Conservation (phyloP, 768 basidiomycete species). For the Hypholoma fasciculare region DNA sequence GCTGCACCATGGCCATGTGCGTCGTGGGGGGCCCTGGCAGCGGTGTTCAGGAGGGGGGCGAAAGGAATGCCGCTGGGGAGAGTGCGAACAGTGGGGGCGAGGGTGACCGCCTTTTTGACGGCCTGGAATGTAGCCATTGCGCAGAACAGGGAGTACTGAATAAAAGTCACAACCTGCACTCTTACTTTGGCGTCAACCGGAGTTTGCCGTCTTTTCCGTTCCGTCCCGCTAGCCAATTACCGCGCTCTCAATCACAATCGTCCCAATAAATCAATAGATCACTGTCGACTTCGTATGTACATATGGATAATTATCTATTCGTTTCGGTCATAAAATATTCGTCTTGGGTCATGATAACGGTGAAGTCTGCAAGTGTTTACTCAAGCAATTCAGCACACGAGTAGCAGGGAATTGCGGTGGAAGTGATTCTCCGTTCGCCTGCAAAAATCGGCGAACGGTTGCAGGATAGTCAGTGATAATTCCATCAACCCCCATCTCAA, state of each 20-base stretch:
- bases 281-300: no score
- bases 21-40: conserved; percentile 65
- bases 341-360: not conserved
- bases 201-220: conserved; percentile 43
- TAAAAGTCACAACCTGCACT: conserved; percentile 23
- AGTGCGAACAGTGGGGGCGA: conserved; percentile 78
- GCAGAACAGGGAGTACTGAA: conserved; percentile 20
- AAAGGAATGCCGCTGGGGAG: conserved; percentile 79
- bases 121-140: conserved; percentile 71
- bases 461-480: conserved; percentile 79
- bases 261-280: not conserved
- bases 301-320: not conserved
- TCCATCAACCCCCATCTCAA: conserved; percentile 67
- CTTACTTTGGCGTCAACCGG: conserved; percentile 25
- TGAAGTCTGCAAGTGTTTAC: conserved; percentile 43
- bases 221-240: conserved; percentile 29
- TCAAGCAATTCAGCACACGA: conserved; percentile 62
- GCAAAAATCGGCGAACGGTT: conserved; percentile 54
- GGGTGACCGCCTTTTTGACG: conserved; percentile 80
- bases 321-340: not conserved
- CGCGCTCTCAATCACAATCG: conserved; percentile 2
- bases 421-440: conserved; percentile 51
- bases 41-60: conserved; percentile 74
- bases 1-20: conserved; percentile 55
- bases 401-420: conserved; percentile 60